Percentiles rank a stretch among this genome's conserved stretches.
Conservation (phyloP, 305 asterid genomes). For the Striga hermonthica region DNA sequence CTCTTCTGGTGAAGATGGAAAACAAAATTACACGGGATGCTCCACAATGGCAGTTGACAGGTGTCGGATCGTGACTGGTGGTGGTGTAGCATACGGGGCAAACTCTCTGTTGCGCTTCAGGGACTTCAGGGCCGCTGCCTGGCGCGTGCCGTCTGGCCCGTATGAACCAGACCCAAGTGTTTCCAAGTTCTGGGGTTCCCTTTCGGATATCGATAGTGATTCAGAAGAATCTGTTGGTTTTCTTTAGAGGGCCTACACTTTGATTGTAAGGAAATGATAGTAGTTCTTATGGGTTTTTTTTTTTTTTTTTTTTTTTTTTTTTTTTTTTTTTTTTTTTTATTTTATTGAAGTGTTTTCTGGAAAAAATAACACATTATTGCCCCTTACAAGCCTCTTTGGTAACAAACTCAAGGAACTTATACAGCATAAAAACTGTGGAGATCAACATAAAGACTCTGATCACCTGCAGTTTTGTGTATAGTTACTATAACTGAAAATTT, state of each 20-base stretch:
- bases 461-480: too few species aligned
- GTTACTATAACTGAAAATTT: too few species aligned
- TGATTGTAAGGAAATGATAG: too few species aligned
- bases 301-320: too few species aligned
- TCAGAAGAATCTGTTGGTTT: slow-evolving; percentile 29
- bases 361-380: too few species aligned
- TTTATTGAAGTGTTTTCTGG: not conserved
- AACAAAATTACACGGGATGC: slow-evolving; percentile 40
- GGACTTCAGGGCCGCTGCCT: slow-evolving; percentile 50
- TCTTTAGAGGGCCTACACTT: too few species aligned
- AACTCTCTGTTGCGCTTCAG: slow-evolving; percentile 30
- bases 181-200: slow-evolving; percentile 59
- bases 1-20: slow-evolving; percentile 28
- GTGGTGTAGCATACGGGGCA: slow-evolving; percentile 16
- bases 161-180: slow-evolving; percentile 30
- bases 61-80: slow-evolving; percentile 48
- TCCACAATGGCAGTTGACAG: slow-evolving; percentile 61
- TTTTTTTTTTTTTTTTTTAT: not conserved
- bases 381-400: too few species aligned
- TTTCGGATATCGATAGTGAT: slow-evolving; percentile 31
- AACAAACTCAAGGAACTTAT: too few species aligned
- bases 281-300: too few species aligned
- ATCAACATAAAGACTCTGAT: too few species aligned
- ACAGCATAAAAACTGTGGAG: too few species aligned
- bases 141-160: slow-evolving; percentile 23